These are phyloP conservation scores for Talaromyces adpressus DNA, from an alignment of 495 filamentous ascomycete species.

Conservation along the genomic window DNA sequence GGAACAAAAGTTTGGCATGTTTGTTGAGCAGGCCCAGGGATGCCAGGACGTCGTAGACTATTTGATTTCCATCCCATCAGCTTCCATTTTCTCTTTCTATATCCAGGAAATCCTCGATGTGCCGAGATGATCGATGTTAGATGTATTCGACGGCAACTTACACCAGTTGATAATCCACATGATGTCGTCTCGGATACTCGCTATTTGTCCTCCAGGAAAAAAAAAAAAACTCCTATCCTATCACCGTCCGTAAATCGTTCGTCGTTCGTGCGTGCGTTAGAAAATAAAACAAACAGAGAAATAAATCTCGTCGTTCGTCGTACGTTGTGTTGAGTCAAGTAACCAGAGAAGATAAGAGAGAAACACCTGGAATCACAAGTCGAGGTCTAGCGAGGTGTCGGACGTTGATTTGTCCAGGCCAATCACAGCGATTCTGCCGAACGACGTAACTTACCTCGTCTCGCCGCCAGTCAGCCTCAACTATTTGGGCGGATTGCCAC, in stretches of 20 bases:
- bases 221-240: background rate
- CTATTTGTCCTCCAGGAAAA: background rate
- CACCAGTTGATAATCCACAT: slow-evolving; percentile 99
- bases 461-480: background rate
- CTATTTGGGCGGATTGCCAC: background rate
- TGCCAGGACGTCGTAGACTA: slow-evolving; percentile 90
- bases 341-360: background rate
- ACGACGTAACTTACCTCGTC: background rate
- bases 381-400: background rate
- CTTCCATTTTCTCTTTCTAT: background rate
- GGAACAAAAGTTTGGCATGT: slow-evolving; percentile 88
- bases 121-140: background rate
- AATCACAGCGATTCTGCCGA: background rate
- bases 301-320: background rate
- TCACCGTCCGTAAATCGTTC: background rate
- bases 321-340: background rate
- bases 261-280: background rate
- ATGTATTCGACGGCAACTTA: slow-evolving; percentile 39
- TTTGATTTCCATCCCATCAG: background rate
- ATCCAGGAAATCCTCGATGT: background rate
- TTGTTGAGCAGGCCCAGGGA: slow-evolving; percentile 91
- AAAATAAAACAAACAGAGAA: background rate
- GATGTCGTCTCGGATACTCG: slow-evolving; percentile 19
- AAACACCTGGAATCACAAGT: background rate
- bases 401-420: background rate